A percentile compares a stretch with the other conserved stretches of the same genome.
These are phyloP conservation scores for Metschnikowia colocasiae DNA, from an alignment of 805 yeast species.

Conservation along the genomic window DNA sequence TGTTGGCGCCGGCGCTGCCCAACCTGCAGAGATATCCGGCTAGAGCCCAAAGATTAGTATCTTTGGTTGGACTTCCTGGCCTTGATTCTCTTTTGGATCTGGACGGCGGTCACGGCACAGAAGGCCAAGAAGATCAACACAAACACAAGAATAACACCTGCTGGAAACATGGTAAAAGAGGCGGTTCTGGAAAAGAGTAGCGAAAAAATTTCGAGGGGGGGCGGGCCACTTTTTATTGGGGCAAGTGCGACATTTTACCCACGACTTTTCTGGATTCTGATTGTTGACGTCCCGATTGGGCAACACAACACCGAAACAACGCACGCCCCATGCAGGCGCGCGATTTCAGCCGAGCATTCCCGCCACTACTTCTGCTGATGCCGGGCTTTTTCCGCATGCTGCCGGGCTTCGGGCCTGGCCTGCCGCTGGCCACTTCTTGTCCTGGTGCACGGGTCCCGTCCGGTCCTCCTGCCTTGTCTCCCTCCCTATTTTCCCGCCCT, in stretches of 20 bases:
- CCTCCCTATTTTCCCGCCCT: too few relatives aligned
- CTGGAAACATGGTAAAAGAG: conserved; percentile 53
- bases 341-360: conserved; percentile 5
- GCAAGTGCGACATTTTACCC: conserved; percentile 14
- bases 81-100: conserved; percentile 39
- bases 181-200: conserved; percentile 7
- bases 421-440: too few relatives aligned
- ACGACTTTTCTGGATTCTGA: conserved; percentile 7
- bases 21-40: not conserved
- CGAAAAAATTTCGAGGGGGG: conserved; percentile 6
- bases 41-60: conserved; percentile 12
- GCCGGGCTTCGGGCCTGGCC: too few relatives aligned
- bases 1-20: not conserved
- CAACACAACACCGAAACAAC: conserved; percentile 1
- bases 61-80: conserved; percentile 37
- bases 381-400: not conserved
- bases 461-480: too few relatives aligned
- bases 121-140: conserved; percentile 49
- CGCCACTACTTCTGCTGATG: not conserved
- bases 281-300: conserved; percentile 7
- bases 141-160: conserved; percentile 73
- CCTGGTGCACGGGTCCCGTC: not conserved
- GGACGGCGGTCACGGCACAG: conserved; percentile 33
- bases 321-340: conserved; percentile 4
- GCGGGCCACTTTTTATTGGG: conserved; percentile 6